Conservation (phyloP, 805 yeast genomes). For the Ogataea nitratoaversa region DNA sequence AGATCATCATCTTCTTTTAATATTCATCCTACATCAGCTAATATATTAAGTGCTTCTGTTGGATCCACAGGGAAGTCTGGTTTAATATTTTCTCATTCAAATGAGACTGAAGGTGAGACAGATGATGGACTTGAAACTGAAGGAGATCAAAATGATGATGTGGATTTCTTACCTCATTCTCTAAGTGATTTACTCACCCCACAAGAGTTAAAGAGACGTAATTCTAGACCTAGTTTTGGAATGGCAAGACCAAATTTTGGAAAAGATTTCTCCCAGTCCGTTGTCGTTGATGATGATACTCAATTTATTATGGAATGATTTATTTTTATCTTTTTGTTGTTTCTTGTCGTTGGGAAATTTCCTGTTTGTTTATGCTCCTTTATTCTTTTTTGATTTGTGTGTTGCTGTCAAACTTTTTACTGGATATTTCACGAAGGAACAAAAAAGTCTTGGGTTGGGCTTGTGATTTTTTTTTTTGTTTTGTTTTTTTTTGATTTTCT, state of each 20-base stretch:
- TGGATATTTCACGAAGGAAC: not conserved
- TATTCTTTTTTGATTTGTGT: not conserved
- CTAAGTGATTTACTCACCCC: constrained; percentile 80
- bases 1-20: not conserved
- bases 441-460: no score
- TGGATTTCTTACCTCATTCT: constrained; percentile 79
- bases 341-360: not conserved
- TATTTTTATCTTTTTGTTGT: not conserved
- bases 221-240: constrained; percentile 40
- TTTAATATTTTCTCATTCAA: not conserved
- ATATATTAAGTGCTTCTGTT: not conserved
- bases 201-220: constrained; percentile 65
- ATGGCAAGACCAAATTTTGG: constrained; percentile 4
- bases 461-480: not conserved
- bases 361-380: not conserved
- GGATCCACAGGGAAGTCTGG: not conserved
- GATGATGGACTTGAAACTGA: constrained; percentile 19
- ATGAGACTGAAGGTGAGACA: constrained; percentile 32
- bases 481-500: not conserved
- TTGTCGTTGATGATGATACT: constrained; percentile 28
- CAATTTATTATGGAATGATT: constrained; percentile 34
- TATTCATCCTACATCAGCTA: not conserved
- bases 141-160: constrained; percentile 43
- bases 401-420: no score
- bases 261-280: constrained; percentile 10